A percentile compares a stretch with the other conserved stretches of the same genome.
phyloP scores from a whole-genome alignment of 805 yeast genomes.

The Saturnispora serradocipensis region DNA sequence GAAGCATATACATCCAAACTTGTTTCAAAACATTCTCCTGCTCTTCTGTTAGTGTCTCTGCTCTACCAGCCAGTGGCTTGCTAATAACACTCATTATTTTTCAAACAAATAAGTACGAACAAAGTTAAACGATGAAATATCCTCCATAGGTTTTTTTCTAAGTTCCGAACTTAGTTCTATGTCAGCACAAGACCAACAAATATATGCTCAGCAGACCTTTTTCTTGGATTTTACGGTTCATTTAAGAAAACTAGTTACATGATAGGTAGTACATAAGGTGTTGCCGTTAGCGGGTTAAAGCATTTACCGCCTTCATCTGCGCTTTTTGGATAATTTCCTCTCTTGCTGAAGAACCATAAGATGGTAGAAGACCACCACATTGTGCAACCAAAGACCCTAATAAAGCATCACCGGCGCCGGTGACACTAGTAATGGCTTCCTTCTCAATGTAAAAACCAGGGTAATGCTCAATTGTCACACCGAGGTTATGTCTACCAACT shows the following conservation, averaged over 20 bases:
- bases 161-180: background rate
- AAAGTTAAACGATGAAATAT: background rate
- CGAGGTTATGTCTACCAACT: conserved; percentile 28
- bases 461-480: conserved; percentile 58
- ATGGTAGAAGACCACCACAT: conserved; percentile 21
- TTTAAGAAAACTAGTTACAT: too few relatives aligned
- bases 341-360: conserved; percentile 13
- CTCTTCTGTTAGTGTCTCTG: conserved; percentile 38
- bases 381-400: conserved; percentile 51
- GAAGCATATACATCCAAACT: conserved; percentile 57
- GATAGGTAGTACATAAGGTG: background rate
- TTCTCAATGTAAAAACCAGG: conserved; percentile 28
- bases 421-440: conserved; percentile 48
- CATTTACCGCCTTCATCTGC: conserved; percentile 17
- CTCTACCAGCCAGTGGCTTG: conserved; percentile 30
- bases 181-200: background rate
- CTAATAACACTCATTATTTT: background rate
- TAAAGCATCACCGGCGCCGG: conserved; percentile 85
- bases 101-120: background rate
- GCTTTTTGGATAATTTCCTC: conserved; percentile 18
- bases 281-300: background rate
- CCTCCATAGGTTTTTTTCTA: background rate
- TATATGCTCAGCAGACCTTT: background rate
- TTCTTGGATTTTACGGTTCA: background rate
- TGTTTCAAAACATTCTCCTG: conserved; percentile 61